These are phyloP conservation scores for Verticillium tricorpus DNA, from an alignment of 2,329 filamentous ascomycete species.

Conservation along the genomic window DNA sequence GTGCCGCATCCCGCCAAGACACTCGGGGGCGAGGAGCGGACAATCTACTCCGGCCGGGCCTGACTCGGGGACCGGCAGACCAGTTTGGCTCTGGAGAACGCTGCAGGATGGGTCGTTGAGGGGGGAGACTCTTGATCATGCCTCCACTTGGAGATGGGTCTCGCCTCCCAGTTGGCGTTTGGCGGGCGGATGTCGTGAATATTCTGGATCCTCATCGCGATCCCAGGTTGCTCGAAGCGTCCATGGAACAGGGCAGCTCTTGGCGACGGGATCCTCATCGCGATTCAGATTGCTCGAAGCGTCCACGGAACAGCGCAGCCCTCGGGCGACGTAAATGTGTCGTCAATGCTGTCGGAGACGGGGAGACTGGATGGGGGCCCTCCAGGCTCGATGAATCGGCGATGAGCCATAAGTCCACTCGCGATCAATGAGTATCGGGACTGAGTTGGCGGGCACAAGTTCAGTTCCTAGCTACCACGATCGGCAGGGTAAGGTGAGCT, in stretches of 20 bases:
- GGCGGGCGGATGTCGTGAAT: background rate
- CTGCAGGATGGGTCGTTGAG: background rate
- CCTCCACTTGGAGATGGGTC: background rate
- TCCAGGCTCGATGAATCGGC: too few species aligned
- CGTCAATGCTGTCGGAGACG: too few species aligned
- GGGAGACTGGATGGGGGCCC: too few species aligned
- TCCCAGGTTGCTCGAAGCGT: background rate
- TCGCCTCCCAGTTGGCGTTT: background rate
- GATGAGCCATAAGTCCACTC: too few species aligned
- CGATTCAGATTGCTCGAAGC: background rate
- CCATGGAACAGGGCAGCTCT: background rate
- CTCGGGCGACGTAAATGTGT: background rate
- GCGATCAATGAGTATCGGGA: too few species aligned
- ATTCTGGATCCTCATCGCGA: background rate
- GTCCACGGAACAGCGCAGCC: background rate
- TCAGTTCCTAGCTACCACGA: too few species aligned
- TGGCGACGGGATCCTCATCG: background rate
- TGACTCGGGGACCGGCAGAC: background rate
- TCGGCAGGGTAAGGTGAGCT: too few species aligned
- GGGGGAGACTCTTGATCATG: background rate
- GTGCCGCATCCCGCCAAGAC: background rate
- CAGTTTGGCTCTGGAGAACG: background rate
- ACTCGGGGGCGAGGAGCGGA: background rate
- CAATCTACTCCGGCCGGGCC: background rate
- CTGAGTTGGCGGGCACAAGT: too few species aligned